Evolutionary conservation across 2,329 filamentous ascomycete species (phyloP), one percentile per base, ranked within the genome.

Genomic region (Neopestalotiopsis sp.): DNA sequence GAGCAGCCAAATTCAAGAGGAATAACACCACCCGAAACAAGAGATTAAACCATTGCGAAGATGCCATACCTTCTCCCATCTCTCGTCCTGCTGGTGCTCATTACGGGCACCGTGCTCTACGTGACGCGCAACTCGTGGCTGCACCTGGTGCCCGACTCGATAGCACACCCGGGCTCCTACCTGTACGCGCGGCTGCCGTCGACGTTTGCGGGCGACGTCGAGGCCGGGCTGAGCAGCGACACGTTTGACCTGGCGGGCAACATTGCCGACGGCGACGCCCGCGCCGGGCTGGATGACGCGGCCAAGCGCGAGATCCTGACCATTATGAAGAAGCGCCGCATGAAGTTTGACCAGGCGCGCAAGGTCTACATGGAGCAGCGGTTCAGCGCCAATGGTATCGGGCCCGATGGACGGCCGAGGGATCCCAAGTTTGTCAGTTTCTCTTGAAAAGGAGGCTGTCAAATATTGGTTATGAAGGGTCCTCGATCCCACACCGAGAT

Each of bases 401-500:
- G 91, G 1, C 87, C 92, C 4, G 96, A 99, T 81, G 96, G 96
- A 4, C 84, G 91, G 74, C 96, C 96, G 71, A 88, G 90, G 78
- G 95, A 98, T 84, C 94, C 95, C 71, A 98, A 98, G 84, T 97
- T 97, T 78, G 94, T 98, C 69, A 97, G 93, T 78, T 98, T 98
- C 81, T 93, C 91, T 69, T 92, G 78, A 86, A 66, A 24, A 17
- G 6, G 34, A 28, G 28, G n/a, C 30, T 24, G 34, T 7, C 6
- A 38, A 38, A 38, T 6, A 7, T 38, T 38, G 34, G 34, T 10
- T 4, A 28, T 28, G 24, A 28, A 28, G 24, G 24, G 24, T 28
- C 24, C 3, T 28, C 34, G 34, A 38, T 38, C 4, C 34, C 34
- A 10, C 34, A 38, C 34, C 34, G 10, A 38, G 34, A 38, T 38